Base-by-base conservation (phyloP, 768 basidiomycete genomes). In the Leccinellum luteum region DNA sequence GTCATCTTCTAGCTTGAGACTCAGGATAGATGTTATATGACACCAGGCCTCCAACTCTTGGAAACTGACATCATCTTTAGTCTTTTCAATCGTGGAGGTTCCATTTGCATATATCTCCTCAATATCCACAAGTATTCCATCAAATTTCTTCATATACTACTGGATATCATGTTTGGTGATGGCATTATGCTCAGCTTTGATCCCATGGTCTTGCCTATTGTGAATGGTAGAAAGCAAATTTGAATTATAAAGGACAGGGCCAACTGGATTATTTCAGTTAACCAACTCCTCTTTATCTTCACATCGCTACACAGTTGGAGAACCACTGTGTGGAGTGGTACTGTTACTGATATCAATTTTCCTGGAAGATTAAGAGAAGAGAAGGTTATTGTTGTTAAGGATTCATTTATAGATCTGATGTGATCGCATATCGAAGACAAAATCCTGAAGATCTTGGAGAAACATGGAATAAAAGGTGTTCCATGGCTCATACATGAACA, bases 41-140 rank as follows among this genome's bases (percentile, higher is more conserved):
- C 28, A 1, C 61, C 44, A 2, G n/a, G 55, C 1, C 44, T 57
- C 10, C 49, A 8, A 3, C 8, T 62, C n/a, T 12, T 57, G 2
- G 56, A 54, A 5, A 4, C 19, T 0, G 0, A 38, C 0, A 45
- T 63, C 30, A 25, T 57, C 13, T 32, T 63, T 1, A 51, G 30
- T 0, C 15, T 60, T 3, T 60, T 63, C 6, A 51, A 63, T 28
- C 4, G 32, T 2, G 54, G 53, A 3, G 59, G 54, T 2, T 60
- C 56, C 19, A 43, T 61, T 4, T 56, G 48, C 4, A 60, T 58
- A 0, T 17, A 19, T 6, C 25, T 21, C 3, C 35, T 62, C 15
- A 12, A 60, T 7, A 55, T 63, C 19, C 52, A 63, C 23, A 0
- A 34, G 2, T 14, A 34, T 3, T 56, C 62, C 1, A 23, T 34